phyloP scores from a whole-genome alignment of 106 monocot genomes.

The Dactylorhiza incarnata region DNA sequence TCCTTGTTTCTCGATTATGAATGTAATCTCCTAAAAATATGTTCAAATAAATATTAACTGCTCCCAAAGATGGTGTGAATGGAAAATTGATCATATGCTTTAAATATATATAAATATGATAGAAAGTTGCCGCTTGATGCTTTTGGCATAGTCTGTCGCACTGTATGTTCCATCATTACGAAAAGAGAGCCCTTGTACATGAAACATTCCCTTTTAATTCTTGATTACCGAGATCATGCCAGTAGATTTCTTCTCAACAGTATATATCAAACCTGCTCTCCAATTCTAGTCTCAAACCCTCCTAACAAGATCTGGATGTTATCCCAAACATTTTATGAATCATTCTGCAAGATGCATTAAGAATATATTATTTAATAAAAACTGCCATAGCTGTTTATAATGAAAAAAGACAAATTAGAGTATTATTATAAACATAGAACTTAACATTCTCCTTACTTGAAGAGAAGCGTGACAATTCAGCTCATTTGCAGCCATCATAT shows the following conservation, averaged over 20 bases:
- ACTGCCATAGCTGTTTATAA: too few relatives aligned
- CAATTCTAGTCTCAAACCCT: slow-evolving; percentile 89
- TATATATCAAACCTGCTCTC: slow-evolving; percentile 68
- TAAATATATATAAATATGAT: too few relatives aligned
- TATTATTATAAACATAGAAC: too few relatives aligned
- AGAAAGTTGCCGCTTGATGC: too few relatives aligned
- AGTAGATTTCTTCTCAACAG: background rate
- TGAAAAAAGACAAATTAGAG: too few relatives aligned
- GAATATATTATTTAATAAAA: background rate
- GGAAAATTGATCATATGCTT: too few relatives aligned
- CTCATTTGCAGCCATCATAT: slow-evolving; percentile 97
- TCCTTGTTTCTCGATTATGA: too few relatives aligned
- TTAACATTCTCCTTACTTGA: too few relatives aligned
- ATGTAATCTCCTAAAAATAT: too few relatives aligned
- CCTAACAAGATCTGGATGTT: slow-evolving; percentile 82
- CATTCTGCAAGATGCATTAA: slow-evolving; percentile 36
- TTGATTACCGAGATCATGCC: background rate
- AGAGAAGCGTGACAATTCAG: slow-evolving; percentile 67
- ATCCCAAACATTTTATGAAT: slow-evolving; percentile 38
- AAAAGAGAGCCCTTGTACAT: slow-evolving; percentile 85
- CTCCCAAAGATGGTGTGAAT: too few relatives aligned
- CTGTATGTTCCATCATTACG: slow-evolving; percentile 84
- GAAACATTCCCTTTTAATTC: slow-evolving; percentile 6
- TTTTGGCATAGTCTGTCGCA: slow-evolving; percentile 89
- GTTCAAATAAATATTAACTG: too few relatives aligned